phyloP scores from a whole-genome alignment of 2,329 filamentous ascomycete species.

The Colletotrichum navitas region DNA sequence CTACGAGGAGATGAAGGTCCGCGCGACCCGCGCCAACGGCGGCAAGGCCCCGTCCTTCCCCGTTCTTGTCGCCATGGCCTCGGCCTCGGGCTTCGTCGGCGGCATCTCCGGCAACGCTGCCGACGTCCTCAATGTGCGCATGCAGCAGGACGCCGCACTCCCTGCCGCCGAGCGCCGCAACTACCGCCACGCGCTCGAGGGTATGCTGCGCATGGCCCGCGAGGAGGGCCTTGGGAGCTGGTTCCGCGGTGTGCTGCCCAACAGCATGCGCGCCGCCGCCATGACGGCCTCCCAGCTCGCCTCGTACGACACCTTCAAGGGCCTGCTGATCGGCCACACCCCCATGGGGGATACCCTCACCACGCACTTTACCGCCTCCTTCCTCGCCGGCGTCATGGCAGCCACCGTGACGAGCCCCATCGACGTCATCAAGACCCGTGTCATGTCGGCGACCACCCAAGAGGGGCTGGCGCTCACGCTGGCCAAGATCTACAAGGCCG shows the following conservation, averaged over 20 bases:
- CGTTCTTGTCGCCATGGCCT: conserved; percentile 85
- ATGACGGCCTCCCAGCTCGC: conserved; percentile 91
- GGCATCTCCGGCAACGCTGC: conserved; percentile 94
- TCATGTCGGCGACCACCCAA: conserved; percentile 77
- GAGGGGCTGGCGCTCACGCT: conserved; percentile 71
- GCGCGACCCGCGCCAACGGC: conserved; percentile 61
- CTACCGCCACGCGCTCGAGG: conserved; percentile 90
- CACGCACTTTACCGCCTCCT: conserved; percentile 83
- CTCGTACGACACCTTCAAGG: conserved; percentile 87
- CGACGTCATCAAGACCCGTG: conserved; percentile 89
- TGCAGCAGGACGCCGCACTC: conserved; percentile 92
- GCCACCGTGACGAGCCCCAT: conserved; percentile 88
- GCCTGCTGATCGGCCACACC: conserved; percentile 73
- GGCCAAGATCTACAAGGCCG: conserved; percentile 74
- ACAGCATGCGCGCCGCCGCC: conserved; percentile 82
- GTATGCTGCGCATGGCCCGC: conserved; percentile 86
- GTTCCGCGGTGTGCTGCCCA: conserved; percentile 89
- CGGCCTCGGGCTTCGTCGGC: conserved; percentile 86
- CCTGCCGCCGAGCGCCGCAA: conserved; percentile 81
- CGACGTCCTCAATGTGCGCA: conserved; percentile 96
- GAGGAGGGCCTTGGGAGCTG: conserved; percentile 82
- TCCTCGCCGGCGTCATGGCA: conserved; percentile 84
- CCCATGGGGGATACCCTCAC: conserved; percentile 77
- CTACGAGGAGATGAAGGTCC: conserved; percentile 91
- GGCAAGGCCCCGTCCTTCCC: conserved; percentile 72